Base-by-base conservation (phyloP, 371 early-diverging fungal species). In the Blakeslea trispora region DNA sequence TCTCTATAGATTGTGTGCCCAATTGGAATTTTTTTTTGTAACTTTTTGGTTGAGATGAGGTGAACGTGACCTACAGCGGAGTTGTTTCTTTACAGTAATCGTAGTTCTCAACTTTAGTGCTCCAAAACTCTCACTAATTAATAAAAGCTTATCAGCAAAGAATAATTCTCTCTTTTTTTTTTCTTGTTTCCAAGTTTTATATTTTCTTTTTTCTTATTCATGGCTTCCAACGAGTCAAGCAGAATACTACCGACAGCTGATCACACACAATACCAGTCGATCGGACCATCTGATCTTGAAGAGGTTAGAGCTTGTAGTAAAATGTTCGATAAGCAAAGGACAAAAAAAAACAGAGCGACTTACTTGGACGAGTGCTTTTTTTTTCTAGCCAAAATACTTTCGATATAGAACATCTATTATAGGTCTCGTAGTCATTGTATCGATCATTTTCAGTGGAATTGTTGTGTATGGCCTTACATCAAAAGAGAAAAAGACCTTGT, bases 251-350 rank as follows among this genome's bases (percentile, higher is more conserved):
- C 55, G 23, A 47, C 60, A 17, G 32, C 60, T 17, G 41, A 47
- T 24, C 55, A 64, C 22, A 59, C 60, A 22, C 61, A 56, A 3
- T 65, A 65, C 32, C 65, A 65, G 31, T 65, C 65, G 10, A 65
- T 65, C 44, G 65, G 65, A 23, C 65, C 65, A 14, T 22, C 53
- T 41, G 64, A 64, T 4, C 50, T 54, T 5, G 64, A 64, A 52
- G 56, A 64, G 17, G 55, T 55, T 46, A 55, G 18, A 50, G 43
- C 18, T 42, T 48, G 14, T 31, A 9, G 40, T 40, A 39, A 15
- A 11, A 44, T 18, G 8, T 17, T 45, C 5, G 31, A 53, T 18
- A 28, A 53, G 19, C n/a, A 19, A 9, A n/a, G n/a, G n/a, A n/a
- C n/a, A n/a, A n/a, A n/a, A n/a, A n/a, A n/a, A n/a, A n/a, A n/a